Conservation (phyloP, 441 rosid genomes). For the Gossypium aridum region DNA sequence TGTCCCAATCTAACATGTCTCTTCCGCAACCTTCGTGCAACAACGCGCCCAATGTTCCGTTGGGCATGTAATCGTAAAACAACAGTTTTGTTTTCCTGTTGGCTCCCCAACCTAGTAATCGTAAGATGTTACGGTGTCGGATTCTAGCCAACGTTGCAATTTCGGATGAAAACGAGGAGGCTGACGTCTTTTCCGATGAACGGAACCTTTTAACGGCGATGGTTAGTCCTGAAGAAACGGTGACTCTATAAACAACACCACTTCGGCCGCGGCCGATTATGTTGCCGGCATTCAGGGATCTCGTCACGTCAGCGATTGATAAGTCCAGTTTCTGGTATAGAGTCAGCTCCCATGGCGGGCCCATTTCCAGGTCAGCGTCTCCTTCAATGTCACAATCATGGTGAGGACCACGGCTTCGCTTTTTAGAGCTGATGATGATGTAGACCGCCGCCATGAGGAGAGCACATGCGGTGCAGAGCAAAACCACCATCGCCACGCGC, state of each 20-base stretch:
- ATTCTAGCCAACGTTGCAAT: conserved; percentile 62
- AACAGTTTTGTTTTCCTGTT: conserved; percentile 59
- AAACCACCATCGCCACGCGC: conserved; percentile 61
- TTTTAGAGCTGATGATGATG: conserved; percentile 45
- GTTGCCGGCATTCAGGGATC: conserved; percentile 45
- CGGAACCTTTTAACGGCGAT: conserved; percentile 72
- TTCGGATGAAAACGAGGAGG: conserved; percentile 74
- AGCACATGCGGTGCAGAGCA: conserved; percentile 55
- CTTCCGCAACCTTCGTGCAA: conserved; percentile 39
- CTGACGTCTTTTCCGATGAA: conserved; percentile 36
- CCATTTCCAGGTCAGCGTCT: conserved; percentile 40
- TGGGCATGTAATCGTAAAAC: conserved; percentile 64
- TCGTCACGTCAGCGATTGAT: conserved; percentile 55
- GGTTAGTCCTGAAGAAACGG: conserved; percentile 39
- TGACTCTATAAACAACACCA: conserved; percentile 69
- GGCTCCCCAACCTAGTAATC: conserved; percentile 77
- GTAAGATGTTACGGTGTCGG: conserved; percentile 82
- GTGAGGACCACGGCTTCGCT: conserved; percentile 29
- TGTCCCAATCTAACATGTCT: conserved; percentile 56
- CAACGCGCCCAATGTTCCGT: conserved; percentile 55
- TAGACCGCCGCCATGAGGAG: conserved; percentile 71
- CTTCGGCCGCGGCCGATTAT: conserved; percentile 71
- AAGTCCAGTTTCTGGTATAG: conserved; percentile 78
- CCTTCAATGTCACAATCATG: conserved; percentile 24
- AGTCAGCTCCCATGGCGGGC: conserved; percentile 81